A percentile compares a stretch with the other conserved stretches of the same genome.
These are phyloP conservation scores for Triadica sebifera DNA, from an alignment of 345 rosid species.

Conservation along the genomic window DNA sequence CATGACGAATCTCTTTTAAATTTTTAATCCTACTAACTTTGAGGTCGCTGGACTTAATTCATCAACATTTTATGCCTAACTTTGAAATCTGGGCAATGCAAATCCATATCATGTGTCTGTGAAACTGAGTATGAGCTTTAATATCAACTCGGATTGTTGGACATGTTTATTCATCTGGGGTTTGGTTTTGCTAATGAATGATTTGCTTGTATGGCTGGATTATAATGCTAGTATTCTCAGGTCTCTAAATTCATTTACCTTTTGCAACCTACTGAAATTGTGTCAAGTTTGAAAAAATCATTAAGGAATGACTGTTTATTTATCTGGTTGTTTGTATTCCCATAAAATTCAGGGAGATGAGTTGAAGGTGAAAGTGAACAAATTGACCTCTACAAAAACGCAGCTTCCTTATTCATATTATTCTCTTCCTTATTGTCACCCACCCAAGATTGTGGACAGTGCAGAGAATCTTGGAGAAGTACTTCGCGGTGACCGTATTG, in stretches of 20 bases:
- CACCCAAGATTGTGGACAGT: constrained; percentile 76
- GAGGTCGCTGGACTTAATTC: neutral
- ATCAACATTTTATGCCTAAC: too few relatives aligned
- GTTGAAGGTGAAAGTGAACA: constrained; percentile 84
- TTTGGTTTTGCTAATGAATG: neutral
- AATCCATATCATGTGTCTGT: neutral
- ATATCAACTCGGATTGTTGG: neutral
- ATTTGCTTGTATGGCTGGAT: neutral
- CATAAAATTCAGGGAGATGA: constrained; percentile 56
- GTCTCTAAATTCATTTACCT: neutral
- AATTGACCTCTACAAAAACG: constrained; percentile 84
- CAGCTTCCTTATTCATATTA: constrained; percentile 91
- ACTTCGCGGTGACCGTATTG: constrained; percentile 95
- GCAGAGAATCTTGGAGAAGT: constrained; percentile 99
- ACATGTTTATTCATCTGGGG: neutral
- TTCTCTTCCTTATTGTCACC: constrained; percentile 68
- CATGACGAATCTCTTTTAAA: too few relatives aligned
- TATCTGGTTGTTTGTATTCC: neutral
- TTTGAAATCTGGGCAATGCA: neutral
- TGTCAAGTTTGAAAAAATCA: neutral
- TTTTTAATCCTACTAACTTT: neutral
- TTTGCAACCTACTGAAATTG: neutral
- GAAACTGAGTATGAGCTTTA: neutral
- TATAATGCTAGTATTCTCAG: neutral
- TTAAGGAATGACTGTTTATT: neutral